Conservation (phyloP, 495 filamentous ascomycete genomes). For the Cryomyces minteri region DNA sequence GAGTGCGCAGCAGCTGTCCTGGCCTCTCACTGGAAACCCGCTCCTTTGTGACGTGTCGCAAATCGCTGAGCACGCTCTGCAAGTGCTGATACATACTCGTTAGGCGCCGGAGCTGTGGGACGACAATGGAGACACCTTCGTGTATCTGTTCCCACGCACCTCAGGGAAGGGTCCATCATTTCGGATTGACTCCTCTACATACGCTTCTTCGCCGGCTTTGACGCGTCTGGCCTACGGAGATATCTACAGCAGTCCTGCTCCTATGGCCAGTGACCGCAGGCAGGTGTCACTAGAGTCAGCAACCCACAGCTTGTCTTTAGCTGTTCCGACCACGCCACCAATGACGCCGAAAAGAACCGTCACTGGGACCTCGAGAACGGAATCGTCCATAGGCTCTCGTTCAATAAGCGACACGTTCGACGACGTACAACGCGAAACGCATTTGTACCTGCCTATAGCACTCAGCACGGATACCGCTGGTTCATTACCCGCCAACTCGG, state of each 20-base stretch:
- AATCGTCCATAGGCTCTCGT: constrained; percentile 13
- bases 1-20: too few species aligned
- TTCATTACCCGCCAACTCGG: constrained; percentile 17
- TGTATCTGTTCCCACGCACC: constrained; percentile 61
- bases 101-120: constrained; percentile 83
- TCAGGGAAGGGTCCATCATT: constrained; percentile 56
- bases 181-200: constrained; percentile 50
- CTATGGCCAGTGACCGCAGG: constrained; percentile 1
- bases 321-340: constrained; percentile 15
- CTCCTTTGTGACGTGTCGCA: background rate
- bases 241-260: constrained; percentile 8
- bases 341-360: constrained; percentile 6
- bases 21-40: too few species aligned
- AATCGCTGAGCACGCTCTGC: background rate
- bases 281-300: background rate
- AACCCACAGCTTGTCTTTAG: background rate
- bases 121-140: constrained; percentile 58
- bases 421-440: constrained; percentile 27
- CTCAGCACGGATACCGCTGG: constrained; percentile 12
- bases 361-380: constrained; percentile 4
- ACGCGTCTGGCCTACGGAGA: constrained; percentile 49
- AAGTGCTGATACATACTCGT: background rate
- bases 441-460: constrained; percentile 49
- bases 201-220: constrained; percentile 52
- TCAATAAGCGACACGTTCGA: constrained; percentile 19